Evolutionary conservation across 371 early-diverging fungal genomes (phyloP), one percentile per base, ranked within the genome.

Genomic region (Mucor velutinosus): DNA sequence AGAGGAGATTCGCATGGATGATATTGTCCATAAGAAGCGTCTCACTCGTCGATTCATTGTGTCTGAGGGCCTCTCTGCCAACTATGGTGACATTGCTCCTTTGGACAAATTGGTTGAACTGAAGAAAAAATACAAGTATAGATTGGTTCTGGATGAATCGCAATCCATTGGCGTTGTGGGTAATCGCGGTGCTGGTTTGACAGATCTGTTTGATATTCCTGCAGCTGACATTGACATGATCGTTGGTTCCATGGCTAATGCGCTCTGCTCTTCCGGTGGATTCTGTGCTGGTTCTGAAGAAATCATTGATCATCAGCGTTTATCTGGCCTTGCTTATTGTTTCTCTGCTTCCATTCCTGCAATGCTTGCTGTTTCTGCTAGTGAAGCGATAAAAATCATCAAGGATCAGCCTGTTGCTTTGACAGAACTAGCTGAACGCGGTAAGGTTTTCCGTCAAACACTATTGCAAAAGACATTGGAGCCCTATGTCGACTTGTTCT

Each of bases 301-400:
- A 62, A 90, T 97, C 39, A 87, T 96, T 23, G 98, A 99, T 68
- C 97, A 99, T 83, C 90, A 98, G 81, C 89, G 99, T 56, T 87
- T 99, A 7, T 94, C 95, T 10, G 97, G 98, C 10, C 82, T 86
- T 19, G 93, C 97, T 0, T 99, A 99, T 79, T 95, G 95, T 66
- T 99, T 96, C 82, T 99, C 99, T 30, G 99, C 99, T 7, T 95
- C 99, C 14, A 88, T 99, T 43, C 99, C 99, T 10, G 97, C 97
- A 21, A 94, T 97, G 84, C 82, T 99, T 12, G 89, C 99, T 14
- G 93, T 95, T 17, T 89, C 94, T 33, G 95, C 95, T 11, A 79
- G 93, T 10, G 95, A 96, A 73, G 95, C 93, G 4, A 81, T 99
- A 71, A 84, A 88, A 14, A 77, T 89, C 12, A 83, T 95, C 47